phyloP scores from a whole-genome alignment of 2,329 filamentous ascomycete species.

The Aureobasidium pullulans region DNA sequence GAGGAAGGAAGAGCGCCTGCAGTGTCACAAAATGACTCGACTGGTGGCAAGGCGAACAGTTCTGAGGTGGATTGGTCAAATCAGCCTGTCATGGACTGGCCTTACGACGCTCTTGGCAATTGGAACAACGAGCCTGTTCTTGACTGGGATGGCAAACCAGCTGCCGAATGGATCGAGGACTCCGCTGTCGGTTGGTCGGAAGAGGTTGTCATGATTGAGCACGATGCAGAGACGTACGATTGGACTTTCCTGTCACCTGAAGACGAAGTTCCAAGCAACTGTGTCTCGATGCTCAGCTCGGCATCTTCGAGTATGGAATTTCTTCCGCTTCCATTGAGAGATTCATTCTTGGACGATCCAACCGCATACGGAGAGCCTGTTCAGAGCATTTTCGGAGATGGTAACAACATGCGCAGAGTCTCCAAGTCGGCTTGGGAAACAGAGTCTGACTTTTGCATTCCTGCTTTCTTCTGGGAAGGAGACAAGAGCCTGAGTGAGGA shows the following conservation, averaged over 20 bases:
- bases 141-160: not conserved
- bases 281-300: not conserved
- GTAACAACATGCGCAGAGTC: not conserved
- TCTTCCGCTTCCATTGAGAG: not conserved
- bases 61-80: not conserved
- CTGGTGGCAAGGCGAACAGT: not conserved
- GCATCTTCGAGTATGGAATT: not conserved
- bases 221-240: not conserved
- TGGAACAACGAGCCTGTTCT: not conserved
- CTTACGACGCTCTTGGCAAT: not conserved
- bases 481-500: not conserved
- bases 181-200: not conserved
- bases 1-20: constrained; percentile 1
- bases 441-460: constrained; percentile 1
- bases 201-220: not conserved
- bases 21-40: not conserved
- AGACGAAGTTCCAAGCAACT: not conserved
- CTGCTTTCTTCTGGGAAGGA: constrained; percentile 6
- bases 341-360: not conserved
- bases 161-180: not conserved
- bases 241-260: not conserved
- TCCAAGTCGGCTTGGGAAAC: not conserved
- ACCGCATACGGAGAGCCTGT: not conserved
- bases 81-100: not conserved
- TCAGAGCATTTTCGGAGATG: not conserved